Evolutionary conservation across 108 stramenopile genomes (phyloP).

Genomic region (Cyclotella cryptica): DNA sequence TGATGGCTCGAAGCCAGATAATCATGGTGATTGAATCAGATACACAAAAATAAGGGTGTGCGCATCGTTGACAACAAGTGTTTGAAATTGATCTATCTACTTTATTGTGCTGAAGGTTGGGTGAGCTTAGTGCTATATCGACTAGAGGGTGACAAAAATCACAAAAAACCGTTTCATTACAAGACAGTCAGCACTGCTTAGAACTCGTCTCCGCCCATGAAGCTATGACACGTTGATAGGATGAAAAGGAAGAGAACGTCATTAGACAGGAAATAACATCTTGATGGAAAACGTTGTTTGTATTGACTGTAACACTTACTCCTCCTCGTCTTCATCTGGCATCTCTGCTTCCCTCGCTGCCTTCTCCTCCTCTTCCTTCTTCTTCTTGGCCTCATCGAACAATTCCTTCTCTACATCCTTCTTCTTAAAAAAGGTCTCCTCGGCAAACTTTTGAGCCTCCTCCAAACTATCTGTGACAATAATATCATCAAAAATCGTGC

Average conservation of each 20-base stretch:
- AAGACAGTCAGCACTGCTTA: conserved; percentile 1
- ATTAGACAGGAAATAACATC: no score
- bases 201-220: conserved; percentile 54
- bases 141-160: no score
- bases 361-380: conserved; percentile 58
- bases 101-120: no score
- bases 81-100: no score
- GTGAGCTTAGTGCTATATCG: no score
- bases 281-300: no score
- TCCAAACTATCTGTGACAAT: conserved; percentile 97
- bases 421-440: conserved; percentile 97
- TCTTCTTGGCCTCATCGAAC: conserved; percentile 86
- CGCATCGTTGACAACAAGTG: no score
- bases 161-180: no score
- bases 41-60: no score
- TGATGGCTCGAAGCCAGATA: no score
- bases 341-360: conserved; percentile 36
- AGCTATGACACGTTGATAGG: background rate
- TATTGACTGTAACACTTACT: no score
- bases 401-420: conserved; percentile 97
- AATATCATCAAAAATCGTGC: conserved; percentile 99
- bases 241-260: background rate
- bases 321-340: conserved; percentile 23
- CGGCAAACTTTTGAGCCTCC: conserved; percentile 94
- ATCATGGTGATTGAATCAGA: no score